Evolutionary conservation across 2,329 filamentous ascomycete genomes (phyloP).

Genomic region (Stachybotrys elegans): DNA sequence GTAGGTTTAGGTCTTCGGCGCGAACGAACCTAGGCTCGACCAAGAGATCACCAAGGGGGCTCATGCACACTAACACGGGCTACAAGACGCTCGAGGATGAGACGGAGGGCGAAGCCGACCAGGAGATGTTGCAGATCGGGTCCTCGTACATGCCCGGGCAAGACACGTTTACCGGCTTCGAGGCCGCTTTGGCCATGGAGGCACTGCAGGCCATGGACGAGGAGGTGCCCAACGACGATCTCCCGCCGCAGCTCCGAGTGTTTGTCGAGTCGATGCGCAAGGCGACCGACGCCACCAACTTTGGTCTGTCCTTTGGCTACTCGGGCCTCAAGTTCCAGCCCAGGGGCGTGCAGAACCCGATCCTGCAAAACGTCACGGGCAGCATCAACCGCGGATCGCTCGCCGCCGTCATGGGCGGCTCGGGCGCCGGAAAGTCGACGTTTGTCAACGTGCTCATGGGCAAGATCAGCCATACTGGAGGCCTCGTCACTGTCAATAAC

Average conservation of each 20-base stretch:
- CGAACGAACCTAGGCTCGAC: slow-evolving; percentile 9
- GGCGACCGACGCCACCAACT: slow-evolving; percentile 43
- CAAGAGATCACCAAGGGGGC: slow-evolving; percentile 19
- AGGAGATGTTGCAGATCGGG: slow-evolving; percentile 29
- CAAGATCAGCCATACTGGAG: slow-evolving; percentile 45
- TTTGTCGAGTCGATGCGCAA: slow-evolving; percentile 50
- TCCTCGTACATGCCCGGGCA: slow-evolving; percentile 22
- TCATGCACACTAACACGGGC: slow-evolving; percentile 23
- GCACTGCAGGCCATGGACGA: slow-evolving; percentile 20
- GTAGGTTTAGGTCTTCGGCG: slow-evolving; percentile 12
- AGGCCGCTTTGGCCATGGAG: slow-evolving; percentile 28
- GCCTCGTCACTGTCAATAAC: slow-evolving; percentile 49
- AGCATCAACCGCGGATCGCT: slow-evolving; percentile 48
- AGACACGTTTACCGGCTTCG: slow-evolving; percentile 27
- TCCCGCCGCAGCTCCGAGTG: slow-evolving; percentile 33
- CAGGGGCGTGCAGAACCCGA: slow-evolving; percentile 34
- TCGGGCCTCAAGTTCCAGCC: slow-evolving; percentile 44
- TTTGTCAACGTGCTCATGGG: slow-evolving; percentile 60
- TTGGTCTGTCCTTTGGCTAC: slow-evolving; percentile 51
- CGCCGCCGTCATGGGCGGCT: slow-evolving; percentile 56
- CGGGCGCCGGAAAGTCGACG: slow-evolving; percentile 54
- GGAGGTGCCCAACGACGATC: slow-evolving; percentile 7
- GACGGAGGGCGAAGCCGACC: slow-evolving; percentile 24
- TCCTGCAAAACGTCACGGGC: slow-evolving; percentile 49
- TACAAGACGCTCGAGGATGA: slow-evolving; percentile 28